These are phyloP conservation scores for Pyropia yezoensis DNA, from an alignment of 23 red algal genomes.

Conservation along the genomic window DNA sequence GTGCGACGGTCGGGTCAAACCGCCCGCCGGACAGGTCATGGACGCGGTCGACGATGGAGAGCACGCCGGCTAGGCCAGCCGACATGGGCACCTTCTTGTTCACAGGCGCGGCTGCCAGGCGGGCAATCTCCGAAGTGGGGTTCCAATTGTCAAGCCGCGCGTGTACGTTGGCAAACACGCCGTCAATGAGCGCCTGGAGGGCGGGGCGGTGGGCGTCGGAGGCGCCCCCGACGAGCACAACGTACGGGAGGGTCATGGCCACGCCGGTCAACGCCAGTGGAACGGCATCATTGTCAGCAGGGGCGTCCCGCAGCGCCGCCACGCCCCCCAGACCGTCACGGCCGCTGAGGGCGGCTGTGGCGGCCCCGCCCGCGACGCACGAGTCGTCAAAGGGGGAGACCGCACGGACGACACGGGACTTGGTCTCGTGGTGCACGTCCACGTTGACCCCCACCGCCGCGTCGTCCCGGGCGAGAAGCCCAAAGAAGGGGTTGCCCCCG, in stretches of 20 bases:
- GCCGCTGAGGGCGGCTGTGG: no score
- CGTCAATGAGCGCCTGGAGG: slow-evolving; percentile 6
- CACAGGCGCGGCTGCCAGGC: slow-evolving; percentile 6
- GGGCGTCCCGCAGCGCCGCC: no score
- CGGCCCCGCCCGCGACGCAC: no score
- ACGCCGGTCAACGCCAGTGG: slow-evolving; percentile 1
- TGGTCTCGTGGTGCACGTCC: no score
- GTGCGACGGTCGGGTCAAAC: slow-evolving; percentile 53
- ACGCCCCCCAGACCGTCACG: no score
- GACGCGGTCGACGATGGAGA: slow-evolving; percentile 17
- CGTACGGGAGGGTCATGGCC: slow-evolving; percentile 60
- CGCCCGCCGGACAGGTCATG: slow-evolving; percentile 16
- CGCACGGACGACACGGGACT: no score
- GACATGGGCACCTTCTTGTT: slow-evolving; percentile 24
- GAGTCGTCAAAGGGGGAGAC: no score
- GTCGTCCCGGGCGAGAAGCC: no score
- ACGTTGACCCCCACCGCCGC: no score
- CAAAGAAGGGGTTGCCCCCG: no score
- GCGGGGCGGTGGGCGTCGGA: neutral
- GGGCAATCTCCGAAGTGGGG: slow-evolving; percentile 13
- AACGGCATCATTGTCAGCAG: no score
- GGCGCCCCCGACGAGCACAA: slow-evolving; percentile 17
- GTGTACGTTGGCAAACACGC: slow-evolving; percentile 19
- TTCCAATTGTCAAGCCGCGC: slow-evolving; percentile 28
- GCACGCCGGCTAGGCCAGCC: slow-evolving; percentile 2